Evolutionary conservation across 257 asterid genomes (phyloP).

Genomic region (Phtheirospermum japonicum): DNA sequence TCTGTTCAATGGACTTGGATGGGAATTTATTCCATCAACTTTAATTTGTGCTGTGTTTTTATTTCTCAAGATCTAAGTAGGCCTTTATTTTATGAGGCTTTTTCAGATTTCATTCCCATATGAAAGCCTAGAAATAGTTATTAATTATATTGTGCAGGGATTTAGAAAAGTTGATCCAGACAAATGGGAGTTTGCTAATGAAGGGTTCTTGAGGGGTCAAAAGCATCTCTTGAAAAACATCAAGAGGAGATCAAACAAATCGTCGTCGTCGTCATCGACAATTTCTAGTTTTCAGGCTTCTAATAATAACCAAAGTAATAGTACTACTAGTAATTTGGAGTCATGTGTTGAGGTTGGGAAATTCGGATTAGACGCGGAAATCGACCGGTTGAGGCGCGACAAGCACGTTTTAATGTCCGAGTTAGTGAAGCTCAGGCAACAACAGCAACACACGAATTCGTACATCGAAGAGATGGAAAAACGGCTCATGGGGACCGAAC

Average conservation of each 20-base stretch:
- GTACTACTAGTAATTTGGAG: conserved; percentile 27
- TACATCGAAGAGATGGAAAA: conserved; percentile 48
- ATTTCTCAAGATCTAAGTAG: too few species aligned
- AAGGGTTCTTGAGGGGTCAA: conserved; percentile 43
- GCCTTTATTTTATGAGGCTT: too few species aligned
- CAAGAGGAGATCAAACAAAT: conserved; percentile 35
- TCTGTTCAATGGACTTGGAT: too few species aligned
- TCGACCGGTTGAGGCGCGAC: conserved; percentile 57
- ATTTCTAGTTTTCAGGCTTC: too few species aligned
- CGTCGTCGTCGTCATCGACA: conserved; percentile 16
- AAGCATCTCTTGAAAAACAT: conserved; percentile 41
- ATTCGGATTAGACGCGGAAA: conserved; percentile 56
- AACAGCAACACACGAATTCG: conserved; percentile 53
- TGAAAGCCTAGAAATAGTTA: too few species aligned
- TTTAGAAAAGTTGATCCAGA: conserved; percentile 47
- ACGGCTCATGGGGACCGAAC: conserved; percentile 52
- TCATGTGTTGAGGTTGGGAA: conserved; percentile 56
- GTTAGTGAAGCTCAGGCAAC: conserved; percentile 64
- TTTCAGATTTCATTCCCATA: too few species aligned
- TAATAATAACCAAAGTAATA: not conserved
- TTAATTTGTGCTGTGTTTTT: too few species aligned
- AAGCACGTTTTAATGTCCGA: conserved; percentile 55
- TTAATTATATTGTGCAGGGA: conserved; percentile 40
- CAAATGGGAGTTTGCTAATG: conserved; percentile 51
- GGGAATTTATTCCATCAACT: too few species aligned